phyloP scores from a whole-genome alignment of 768 basidiomycete genomes.

The Podaxis sp. region DNA sequence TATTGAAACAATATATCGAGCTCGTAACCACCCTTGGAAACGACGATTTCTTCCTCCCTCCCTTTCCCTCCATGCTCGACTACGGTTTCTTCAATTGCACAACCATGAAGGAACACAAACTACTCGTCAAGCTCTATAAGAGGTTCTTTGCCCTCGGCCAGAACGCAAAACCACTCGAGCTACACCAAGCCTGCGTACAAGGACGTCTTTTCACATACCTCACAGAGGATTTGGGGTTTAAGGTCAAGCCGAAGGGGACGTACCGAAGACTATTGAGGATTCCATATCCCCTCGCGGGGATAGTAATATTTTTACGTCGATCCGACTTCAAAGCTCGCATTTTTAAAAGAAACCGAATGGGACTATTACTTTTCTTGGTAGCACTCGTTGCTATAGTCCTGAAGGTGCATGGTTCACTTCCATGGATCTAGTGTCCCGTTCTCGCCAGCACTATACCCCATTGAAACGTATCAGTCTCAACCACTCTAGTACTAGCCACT shows the following conservation, averaged over 20 bases:
- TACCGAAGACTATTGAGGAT: conserved; percentile 32
- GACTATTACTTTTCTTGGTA: no score
- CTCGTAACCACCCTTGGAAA: conserved; percentile 2
- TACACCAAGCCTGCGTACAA: conserved; percentile 34
- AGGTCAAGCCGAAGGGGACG: conserved; percentile 25
- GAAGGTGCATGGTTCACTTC: no score
- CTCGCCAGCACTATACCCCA: no score
- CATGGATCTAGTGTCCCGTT: no score
- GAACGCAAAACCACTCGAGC: conserved; percentile 28
- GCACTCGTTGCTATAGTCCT: no score
- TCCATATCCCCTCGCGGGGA: conserved; percentile 21
- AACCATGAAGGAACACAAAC: conserved; percentile 22
- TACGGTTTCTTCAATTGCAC: conserved; percentile 39
- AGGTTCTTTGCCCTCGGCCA: conserved; percentile 25
- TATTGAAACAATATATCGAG: conserved; percentile 31
- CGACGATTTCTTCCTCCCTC: conserved; percentile 2
- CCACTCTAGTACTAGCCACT: no score
- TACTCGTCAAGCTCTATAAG: conserved; percentile 32
- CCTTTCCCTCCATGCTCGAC: conserved; percentile 24
- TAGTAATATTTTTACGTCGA: no score
- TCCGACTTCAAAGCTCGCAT: no score
- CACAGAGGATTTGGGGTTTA: conserved; percentile 10
- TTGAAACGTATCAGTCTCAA: no score
- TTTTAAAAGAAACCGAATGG: no score
- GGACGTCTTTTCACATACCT: conserved; percentile 32